Percentiles rank a stretch among this genome's conserved stretches.
Conservation (phyloP, 176 grass and related monocot genomes). For the Zizania latifolia region DNA sequence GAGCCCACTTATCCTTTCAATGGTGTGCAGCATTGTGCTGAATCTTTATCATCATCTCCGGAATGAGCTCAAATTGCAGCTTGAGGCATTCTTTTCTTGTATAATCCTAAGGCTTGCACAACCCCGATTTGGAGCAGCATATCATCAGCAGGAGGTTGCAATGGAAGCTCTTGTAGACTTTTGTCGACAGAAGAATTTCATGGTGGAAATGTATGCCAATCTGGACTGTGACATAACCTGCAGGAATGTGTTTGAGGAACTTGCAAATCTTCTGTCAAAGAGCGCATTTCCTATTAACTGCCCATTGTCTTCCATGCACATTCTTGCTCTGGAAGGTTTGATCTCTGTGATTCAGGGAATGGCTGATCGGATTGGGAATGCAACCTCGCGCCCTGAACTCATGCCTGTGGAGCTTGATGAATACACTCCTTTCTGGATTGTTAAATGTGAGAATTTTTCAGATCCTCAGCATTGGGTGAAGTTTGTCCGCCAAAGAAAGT, state of each 20-base stretch:
- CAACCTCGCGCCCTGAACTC: conserved; percentile 50
- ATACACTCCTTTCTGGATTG: conserved; percentile 85
- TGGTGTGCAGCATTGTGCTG: conserved; percentile 87
- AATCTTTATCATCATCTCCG: conserved; percentile 95
- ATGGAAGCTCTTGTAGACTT: conserved; percentile 98
- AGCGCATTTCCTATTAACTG: conserved; percentile 97
- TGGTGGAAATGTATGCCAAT: conserved; percentile 99
- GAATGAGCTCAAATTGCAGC: conserved; percentile 87
- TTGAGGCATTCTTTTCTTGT: conserved; percentile 94
- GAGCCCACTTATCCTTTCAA: conserved; percentile 83
- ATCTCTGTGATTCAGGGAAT: conserved; percentile 95
- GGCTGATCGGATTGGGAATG: conserved; percentile 70
- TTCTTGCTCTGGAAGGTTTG: conserved; percentile 89
- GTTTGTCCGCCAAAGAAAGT: conserved; percentile 89
- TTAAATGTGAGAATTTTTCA: conserved; percentile 78
- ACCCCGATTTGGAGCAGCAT: conserved; percentile 77
- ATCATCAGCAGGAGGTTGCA: conserved; percentile 89
- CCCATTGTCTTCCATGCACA: conserved; percentile 86
- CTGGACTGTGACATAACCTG: conserved; percentile 95
- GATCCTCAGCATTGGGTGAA: conserved; percentile 91
- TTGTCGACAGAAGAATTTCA: conserved; percentile 80
- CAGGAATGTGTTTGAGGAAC: conserved; percentile 96
- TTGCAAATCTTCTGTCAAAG: conserved; percentile 84
- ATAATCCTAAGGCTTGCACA: conserved; percentile 92
- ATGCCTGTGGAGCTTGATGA: conserved; percentile 64